Base-by-base conservation (phyloP, 1,139 yeast species). In the Scheffersomyces cryptocercus region DNA sequence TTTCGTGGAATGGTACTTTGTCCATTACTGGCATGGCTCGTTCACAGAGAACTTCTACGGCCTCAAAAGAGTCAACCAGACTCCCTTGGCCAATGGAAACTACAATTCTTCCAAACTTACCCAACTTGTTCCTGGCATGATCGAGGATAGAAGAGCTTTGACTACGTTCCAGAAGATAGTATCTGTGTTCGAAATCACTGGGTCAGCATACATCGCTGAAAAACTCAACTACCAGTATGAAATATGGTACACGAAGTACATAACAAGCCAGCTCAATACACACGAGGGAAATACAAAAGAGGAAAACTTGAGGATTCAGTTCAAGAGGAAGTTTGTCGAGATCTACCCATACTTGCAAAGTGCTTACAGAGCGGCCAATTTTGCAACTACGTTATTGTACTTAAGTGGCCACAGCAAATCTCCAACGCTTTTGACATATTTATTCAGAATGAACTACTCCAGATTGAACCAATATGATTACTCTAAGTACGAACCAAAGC, bases 11-110 rank as follows among this genome's bases (percentile, higher is more conserved):
- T 84, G 84, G 74, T 77, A 79, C 53, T 88, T 85, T 55, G 62
- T 91, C 40, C 77, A 70, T 42, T 74, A 76, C 44, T 88, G 95
- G 89, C 91, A 88, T 56, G 83, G 96, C 0, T 81, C 95, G 2
- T 89, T 93, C 55, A 88, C 96, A 0, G 98, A 91, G 61, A 88
- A 88, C 61, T 93, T 91, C 60, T 91, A 93, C 59, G 98, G 97
- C 2, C 67, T 93, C 53, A 89, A 90, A 60, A 68, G 96, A 41
- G 81, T 81, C 15, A 67, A 67, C 42, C 67, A 64, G 32, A 68
- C 77, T 0, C 72, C 76, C 3, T 63, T 75, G 35, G 58, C 73
- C 10, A 54, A 58, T 30, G 35, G 42, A 9, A 61, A 59, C 35
- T 68, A 63, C 43, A 67, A 68, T 43, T 57, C 65, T 40, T 53